Conservation (phyloP, 2,329 filamentous ascomycete genomes). For the Passalora sequoiae region DNA sequence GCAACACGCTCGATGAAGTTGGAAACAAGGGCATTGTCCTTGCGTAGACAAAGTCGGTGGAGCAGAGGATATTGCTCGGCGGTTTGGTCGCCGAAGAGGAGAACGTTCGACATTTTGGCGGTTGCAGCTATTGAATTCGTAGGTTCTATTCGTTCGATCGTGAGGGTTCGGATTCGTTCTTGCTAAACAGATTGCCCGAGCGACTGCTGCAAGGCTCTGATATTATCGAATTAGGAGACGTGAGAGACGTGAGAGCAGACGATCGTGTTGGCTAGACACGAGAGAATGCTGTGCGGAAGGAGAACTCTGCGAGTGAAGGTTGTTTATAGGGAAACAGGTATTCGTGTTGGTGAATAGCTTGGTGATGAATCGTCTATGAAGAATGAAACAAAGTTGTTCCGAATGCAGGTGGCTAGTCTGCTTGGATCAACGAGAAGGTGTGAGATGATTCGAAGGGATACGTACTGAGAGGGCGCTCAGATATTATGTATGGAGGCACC, state of each 20-base stretch:
- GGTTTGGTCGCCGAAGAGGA: conserved; percentile 69
- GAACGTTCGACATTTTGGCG: conserved; percentile 41
- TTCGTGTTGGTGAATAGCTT: neutral
- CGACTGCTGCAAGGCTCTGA: conserved; percentile 3
- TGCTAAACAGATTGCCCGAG: neutral
- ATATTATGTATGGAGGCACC: conserved; percentile 22
- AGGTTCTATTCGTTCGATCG: conserved; percentile 8
- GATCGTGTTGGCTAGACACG: conserved; percentile 35
- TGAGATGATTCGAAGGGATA: conserved; percentile 8
- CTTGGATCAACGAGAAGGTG: conserved; percentile 14
- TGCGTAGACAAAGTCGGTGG: conserved; percentile 44
- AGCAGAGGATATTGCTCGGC: conserved; percentile 61
- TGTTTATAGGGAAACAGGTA: conserved; percentile 10
- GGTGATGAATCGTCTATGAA: conserved; percentile 3
- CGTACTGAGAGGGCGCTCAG: conserved; percentile 9
- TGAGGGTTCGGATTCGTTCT: no score
- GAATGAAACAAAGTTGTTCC: conserved; percentile 21
- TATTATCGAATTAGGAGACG: conserved; percentile 11
- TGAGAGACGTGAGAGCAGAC: conserved; percentile 6
- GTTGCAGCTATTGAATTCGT: conserved; percentile 2
- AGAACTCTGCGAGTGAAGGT: conserved; percentile 6
- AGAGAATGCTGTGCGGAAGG: conserved; percentile 14
- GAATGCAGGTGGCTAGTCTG: conserved; percentile 34
- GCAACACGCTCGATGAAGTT: conserved; percentile 58
- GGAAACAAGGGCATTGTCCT: conserved; percentile 54